These are phyloP conservation scores for Saksenaea oblongispora DNA, from an alignment of 371 early-diverging fungal genomes.

Conservation along the genomic window DNA sequence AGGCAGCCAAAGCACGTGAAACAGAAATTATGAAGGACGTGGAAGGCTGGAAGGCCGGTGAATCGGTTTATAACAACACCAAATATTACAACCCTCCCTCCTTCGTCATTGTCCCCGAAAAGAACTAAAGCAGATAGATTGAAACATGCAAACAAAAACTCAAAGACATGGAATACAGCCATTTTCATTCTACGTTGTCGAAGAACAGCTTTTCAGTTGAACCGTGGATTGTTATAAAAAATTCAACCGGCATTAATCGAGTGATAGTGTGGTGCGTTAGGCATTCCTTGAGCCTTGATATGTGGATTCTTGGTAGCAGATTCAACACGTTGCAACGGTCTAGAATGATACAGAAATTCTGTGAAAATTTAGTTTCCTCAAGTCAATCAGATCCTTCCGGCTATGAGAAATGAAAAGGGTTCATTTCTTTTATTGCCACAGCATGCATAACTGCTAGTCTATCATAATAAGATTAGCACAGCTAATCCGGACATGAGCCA, in stretches of 20 bases:
- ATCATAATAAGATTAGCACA: background rate
- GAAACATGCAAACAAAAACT: background rate
- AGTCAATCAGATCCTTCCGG: too few relatives aligned
- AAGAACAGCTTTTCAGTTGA: too few relatives aligned
- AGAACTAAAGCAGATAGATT: conserved; percentile 27
- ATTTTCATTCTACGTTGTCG: background rate
- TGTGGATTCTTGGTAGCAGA: too few relatives aligned
- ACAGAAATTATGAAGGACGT: conserved; percentile 88
- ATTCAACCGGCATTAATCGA: too few relatives aligned
- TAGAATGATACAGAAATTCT: too few relatives aligned
- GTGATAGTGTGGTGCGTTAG: too few relatives aligned
- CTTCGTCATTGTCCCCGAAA: conserved; percentile 50
- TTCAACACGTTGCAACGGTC: too few relatives aligned
- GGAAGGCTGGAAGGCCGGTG: conserved; percentile 76
- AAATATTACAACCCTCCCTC: conserved; percentile 78
- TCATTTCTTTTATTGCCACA: background rate
- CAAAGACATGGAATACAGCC: background rate
- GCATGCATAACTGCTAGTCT: background rate
- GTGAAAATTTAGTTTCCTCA: too few relatives aligned
- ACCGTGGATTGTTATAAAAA: too few relatives aligned
- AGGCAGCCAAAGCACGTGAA: conserved; percentile 78
- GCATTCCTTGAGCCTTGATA: too few relatives aligned
- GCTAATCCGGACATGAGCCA: background rate
- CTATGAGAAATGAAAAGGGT: background rate
- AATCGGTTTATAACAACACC: conserved; percentile 84